These are phyloP conservation scores for Fusarium chuoi DNA, from an alignment of 2,329 filamentous ascomycete species.

Conservation along the genomic window DNA sequence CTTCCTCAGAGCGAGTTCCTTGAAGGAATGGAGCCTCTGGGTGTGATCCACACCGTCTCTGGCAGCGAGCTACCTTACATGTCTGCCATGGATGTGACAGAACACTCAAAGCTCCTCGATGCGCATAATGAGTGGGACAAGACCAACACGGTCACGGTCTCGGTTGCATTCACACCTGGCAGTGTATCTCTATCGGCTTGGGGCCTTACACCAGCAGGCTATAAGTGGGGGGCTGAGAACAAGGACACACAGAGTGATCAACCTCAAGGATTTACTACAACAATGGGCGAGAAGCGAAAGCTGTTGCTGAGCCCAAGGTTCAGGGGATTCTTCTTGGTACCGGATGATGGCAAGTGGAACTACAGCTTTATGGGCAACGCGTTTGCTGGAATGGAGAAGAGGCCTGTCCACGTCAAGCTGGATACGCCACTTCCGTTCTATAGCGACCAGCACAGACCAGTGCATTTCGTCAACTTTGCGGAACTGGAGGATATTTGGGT, in stretches of 20 bases:
- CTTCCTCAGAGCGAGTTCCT: slow-evolving; percentile 94
- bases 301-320: slow-evolving; percentile 92
- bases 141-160: slow-evolving; percentile 92
- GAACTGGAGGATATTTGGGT: slow-evolving; percentile 98
- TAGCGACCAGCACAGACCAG: slow-evolving; percentile 87
- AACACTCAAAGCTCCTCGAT: slow-evolving; percentile 90
- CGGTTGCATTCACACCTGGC: slow-evolving; percentile 95
- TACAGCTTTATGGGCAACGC: slow-evolving; percentile 97
- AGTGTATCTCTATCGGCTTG: slow-evolving; percentile 95
- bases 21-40: slow-evolving; percentile 85
- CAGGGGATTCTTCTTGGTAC: slow-evolving; percentile 94
- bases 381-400: slow-evolving; percentile 91
- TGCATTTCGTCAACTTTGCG: slow-evolving; percentile 97
- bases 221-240: slow-evolving; percentile 98
- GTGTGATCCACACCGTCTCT: slow-evolving; percentile 93
- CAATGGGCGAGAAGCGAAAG: slow-evolving; percentile 95
- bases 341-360: slow-evolving; percentile 92
- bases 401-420: slow-evolving; percentile 88
- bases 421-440: slow-evolving; percentile 93
- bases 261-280: slow-evolving; percentile 90
- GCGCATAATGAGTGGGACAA: slow-evolving; percentile 73
- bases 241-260: slow-evolving; percentile 92
- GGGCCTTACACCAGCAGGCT: slow-evolving; percentile 90
- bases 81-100: slow-evolving; percentile 93
- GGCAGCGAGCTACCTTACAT: slow-evolving; percentile 97